These are phyloP conservation scores for Flammula alnicola DNA, from an alignment of 1,284 basidiomycete genomes.

Conservation along the genomic window DNA sequence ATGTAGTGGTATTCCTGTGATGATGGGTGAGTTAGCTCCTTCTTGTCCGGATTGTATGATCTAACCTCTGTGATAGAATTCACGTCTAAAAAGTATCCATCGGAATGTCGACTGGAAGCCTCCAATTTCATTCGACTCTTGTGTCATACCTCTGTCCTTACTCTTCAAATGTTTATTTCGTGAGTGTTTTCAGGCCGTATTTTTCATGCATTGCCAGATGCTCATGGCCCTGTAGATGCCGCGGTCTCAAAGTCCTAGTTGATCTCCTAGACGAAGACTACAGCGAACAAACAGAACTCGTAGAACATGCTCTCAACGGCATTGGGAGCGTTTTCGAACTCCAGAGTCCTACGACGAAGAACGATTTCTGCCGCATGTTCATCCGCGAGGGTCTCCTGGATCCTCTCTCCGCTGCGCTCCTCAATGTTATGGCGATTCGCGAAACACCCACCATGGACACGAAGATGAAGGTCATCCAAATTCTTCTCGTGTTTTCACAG, in stretches of 20 bases:
- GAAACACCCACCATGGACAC: constrained; percentile 73
- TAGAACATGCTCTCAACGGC: constrained; percentile 92
- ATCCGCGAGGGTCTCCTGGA: constrained; percentile 94
- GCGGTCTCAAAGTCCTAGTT: constrained; percentile 91
- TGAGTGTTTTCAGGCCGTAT: constrained; percentile 43
- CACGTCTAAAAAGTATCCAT: constrained; percentile 92
- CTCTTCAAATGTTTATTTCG: constrained; percentile 98
- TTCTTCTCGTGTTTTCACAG: constrained; percentile 92
- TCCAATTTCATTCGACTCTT: constrained; percentile 93
- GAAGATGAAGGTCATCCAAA: constrained; percentile 89
- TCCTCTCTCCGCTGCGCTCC: constrained; percentile 87
- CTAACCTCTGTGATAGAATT: constrained; percentile 57
- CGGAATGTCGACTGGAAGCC: constrained; percentile 93
- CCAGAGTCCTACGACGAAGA: constrained; percentile 93
- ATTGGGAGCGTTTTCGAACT: constrained; percentile 96
- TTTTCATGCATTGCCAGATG: not conserved
- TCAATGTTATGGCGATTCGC: constrained; percentile 84
- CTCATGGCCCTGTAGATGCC: constrained; percentile 67
- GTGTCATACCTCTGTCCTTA: constrained; percentile 91
- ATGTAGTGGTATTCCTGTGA: constrained; percentile 83
- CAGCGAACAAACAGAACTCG: constrained; percentile 85
- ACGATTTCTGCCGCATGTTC: constrained; percentile 98
- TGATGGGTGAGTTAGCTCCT: constrained; percentile 67
- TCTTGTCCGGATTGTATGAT: constrained; percentile 4
- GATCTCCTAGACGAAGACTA: constrained; percentile 98